Evolutionary conservation across 352 stramenopile species (phyloP), one percentile per base, ranked within the genome.

Genomic region (Thalassiosira ordinaria): DNA sequence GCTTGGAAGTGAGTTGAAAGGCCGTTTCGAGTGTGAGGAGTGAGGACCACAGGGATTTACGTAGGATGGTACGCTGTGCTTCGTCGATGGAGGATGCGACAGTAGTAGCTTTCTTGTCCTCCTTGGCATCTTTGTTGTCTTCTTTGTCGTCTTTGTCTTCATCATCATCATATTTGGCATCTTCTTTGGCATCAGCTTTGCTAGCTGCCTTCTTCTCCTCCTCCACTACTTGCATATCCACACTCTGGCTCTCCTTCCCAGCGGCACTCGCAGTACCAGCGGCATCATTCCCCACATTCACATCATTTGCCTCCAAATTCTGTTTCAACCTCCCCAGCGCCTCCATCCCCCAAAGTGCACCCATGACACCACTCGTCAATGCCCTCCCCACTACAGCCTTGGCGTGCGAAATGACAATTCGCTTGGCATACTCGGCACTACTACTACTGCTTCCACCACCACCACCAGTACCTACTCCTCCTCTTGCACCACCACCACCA

Each of bases 281-380:
- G n/a, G n/a, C n/a, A n/a, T n/a, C n/a, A n/a, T n/a, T n/a, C n/a
- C n/a, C n/a, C n/a, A n/a, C n/a, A n/a, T n/a, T n/a, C n/a, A n/a
- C n/a, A n/a, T n/a, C n/a, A n/a, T n/a, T n/a, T n/a, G n/a, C n/a
- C n/a, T n/a, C n/a, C n/a, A n/a, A n/a, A n/a, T n/a, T n/a, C n/a
- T n/a, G n/a, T n/a, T n/a, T n/a, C 44, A 62, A 26, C 8, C 51
- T 47, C 20, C 63, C 75, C 27, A 83, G 33, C 51, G 67, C 57
- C 62, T 85, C 77, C 64, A 85, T 56, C n/a, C 63, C 70, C 41
- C 57, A 63, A 20, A 85, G 20, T n/a, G 69, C 59, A 44, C 77
- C 77, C 55, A 80, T 64, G 6, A 80, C 65, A 57, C 41, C 67
- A 47, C 63, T 78, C 5, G 77, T 77, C 52, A 85, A 44, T 24